Conservation (phyloP, 805 yeast species). For the Sugiyamaella floridensis region DNA sequence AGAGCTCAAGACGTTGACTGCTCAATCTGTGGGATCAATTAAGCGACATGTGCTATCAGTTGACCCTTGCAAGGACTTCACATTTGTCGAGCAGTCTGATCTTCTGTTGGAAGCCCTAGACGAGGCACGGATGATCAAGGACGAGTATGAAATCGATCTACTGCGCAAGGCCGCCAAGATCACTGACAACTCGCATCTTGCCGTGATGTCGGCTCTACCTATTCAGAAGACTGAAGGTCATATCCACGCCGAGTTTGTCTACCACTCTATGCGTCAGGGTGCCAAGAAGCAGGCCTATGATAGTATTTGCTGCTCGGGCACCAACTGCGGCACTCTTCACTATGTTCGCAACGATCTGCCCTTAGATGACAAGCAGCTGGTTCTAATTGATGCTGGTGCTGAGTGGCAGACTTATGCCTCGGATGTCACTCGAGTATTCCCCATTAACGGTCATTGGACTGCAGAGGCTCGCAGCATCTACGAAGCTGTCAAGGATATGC, state of each 20-base stretch:
- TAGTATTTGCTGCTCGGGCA: conserved; percentile 93
- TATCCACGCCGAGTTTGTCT: conserved; percentile 90
- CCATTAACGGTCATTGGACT: conserved; percentile 83
- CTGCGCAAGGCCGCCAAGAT: conserved; percentile 77
- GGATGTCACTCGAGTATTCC: conserved; percentile 94
- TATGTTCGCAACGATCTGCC: conserved; percentile 75
- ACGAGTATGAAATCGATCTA: conserved; percentile 67
- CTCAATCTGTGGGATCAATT: conserved; percentile 3
- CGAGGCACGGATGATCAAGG: conserved; percentile 81
- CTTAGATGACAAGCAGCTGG: conserved; percentile 50
- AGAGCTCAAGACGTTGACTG: conserved; percentile 13
- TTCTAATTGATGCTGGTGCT: conserved; percentile 93
- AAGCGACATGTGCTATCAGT: conserved; percentile 18
- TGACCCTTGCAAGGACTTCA: conserved; percentile 18
- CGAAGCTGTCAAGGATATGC: conserved; percentile 77
- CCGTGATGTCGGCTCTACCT: conserved; percentile 89
- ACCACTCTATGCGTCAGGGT: conserved; percentile 91
- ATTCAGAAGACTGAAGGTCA: conserved; percentile 83
- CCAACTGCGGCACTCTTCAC: conserved; percentile 85
- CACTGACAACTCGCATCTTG: conserved; percentile 81
- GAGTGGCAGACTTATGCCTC: conserved; percentile 92
- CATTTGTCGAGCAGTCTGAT: conserved; percentile 17
- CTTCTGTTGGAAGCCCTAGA: conserved; percentile 58
- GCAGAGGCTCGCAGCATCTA: conserved; percentile 81
- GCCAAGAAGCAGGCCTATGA: conserved; percentile 84